Evolutionary conservation across 176 grass and related monocot species (phyloP).

Genomic region (Oryza brachyantha): DNA sequence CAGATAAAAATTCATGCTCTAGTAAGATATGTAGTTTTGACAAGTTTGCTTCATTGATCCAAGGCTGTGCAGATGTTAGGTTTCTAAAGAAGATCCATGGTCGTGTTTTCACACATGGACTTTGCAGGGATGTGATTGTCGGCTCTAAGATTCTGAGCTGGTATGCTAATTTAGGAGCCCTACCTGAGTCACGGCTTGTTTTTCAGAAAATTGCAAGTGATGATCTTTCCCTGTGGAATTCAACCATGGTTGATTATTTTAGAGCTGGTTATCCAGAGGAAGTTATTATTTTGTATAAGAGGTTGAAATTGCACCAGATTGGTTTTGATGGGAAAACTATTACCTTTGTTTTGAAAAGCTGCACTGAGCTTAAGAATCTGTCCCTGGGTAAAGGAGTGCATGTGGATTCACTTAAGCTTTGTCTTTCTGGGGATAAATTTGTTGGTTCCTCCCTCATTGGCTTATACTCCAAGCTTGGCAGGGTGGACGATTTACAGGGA

Average conservation of each 20-base stretch:
- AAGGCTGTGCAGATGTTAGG: slow-evolving; percentile 31
- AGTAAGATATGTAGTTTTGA: background rate
- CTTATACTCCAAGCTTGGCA: slow-evolving; percentile 49
- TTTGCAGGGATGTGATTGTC: slow-evolving; percentile 35
- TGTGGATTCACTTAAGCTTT: slow-evolving; percentile 55
- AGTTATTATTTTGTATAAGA: slow-evolving; percentile 45
- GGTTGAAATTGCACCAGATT: slow-evolving; percentile 28
- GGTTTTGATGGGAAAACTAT: slow-evolving; percentile 37
- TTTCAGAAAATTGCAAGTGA: slow-evolving; percentile 38
- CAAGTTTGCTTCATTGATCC: slow-evolving; percentile 23
- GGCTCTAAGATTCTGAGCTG: slow-evolving; percentile 40
- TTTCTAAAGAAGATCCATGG: slow-evolving; percentile 53
- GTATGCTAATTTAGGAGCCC: slow-evolving; percentile 43
- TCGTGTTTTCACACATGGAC: slow-evolving; percentile 33
- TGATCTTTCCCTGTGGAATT: slow-evolving; percentile 52
- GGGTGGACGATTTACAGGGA: slow-evolving; percentile 30
- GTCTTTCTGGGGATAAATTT: slow-evolving; percentile 44
- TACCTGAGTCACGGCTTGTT: slow-evolving; percentile 38
- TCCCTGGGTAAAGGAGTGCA: slow-evolving; percentile 43
- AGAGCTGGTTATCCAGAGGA: slow-evolving; percentile 50
- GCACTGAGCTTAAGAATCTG: slow-evolving; percentile 37
- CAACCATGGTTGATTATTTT: slow-evolving; percentile 51
- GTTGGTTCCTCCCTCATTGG: slow-evolving; percentile 59
- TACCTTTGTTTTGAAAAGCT: slow-evolving; percentile 68
- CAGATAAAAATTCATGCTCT: background rate